Evolutionary conservation across 139 green algal species (phyloP), one percentile per base, ranked within the genome.

Genomic region (Penium margaritaceum): DNA sequence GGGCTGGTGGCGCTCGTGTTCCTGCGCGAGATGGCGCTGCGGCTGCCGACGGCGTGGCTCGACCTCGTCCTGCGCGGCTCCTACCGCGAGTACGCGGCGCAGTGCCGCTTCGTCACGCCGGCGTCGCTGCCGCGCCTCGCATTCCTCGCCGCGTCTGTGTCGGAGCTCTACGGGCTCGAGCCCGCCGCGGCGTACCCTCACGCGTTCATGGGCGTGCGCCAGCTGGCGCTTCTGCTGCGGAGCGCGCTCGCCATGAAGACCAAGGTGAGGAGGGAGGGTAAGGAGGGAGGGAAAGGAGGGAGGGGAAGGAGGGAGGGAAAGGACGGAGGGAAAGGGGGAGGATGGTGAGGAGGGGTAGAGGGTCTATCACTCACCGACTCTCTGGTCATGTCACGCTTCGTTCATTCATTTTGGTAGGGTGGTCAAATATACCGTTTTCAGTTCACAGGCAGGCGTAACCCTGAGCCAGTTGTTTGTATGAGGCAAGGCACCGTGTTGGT

Each of bases 21-120:
- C 37, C 78, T 97, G n/a, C 85, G 92, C 9, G 67, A 87, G 37
- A 85, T 94, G 67, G 89, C 88, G 12, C 47, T 92, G 15, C 35
- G 67, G 21, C 77, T 95, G 67, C 86, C 51, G 24, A 33, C 55
- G 30, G 55, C 38, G 5, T 83, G 43, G 3, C 46, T 87, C 6
- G 83, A 88, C 21, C 65, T 70, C 30, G 36, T 33, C 34, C 46
- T 82, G 1, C 81, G 88, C 81, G 89, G 88, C 19, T 71, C 88
- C 27, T 95, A 96, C 82, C 80, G 85, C 41, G 78, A 83, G 1
- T 98, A 86, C 77, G 80, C 86, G 15, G 58, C 77, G 57, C 89
- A 90, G 63, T 87, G 89, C 65, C 95, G 95, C 81, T 97, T 98
- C 72, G 83, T 96, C 37, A 92, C 75, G 38, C 69, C 88, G 0